phyloP scores from a whole-genome alignment of 805 yeast genomes.

The Wickerhamiella allomyrinae region DNA sequence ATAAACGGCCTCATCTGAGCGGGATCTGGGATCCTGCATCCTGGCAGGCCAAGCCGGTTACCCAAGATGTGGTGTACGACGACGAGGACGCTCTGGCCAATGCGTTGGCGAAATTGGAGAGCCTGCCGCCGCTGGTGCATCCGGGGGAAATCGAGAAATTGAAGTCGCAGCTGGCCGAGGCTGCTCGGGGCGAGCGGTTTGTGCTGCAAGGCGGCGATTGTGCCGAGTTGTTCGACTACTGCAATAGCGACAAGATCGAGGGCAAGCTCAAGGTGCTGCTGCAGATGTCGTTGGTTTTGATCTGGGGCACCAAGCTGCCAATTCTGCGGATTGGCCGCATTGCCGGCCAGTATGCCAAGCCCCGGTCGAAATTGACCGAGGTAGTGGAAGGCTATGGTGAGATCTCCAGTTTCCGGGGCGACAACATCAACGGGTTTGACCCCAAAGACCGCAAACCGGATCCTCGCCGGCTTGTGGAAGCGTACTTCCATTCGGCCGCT shows the following conservation, averaged over 20 bases:
- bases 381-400: conserved; percentile 27
- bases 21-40: conserved; percentile 28
- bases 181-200: conserved; percentile 31
- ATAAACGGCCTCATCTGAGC: conserved; percentile 8
- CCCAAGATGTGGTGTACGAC: conserved; percentile 31
- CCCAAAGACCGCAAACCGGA: conserved; percentile 28
- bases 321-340: conserved; percentile 30
- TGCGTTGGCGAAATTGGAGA: conserved; percentile 29
- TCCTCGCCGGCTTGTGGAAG: conserved; percentile 28
- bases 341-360: conserved; percentile 34
- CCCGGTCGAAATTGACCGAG: conserved; percentile 31
- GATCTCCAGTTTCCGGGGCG: conserved; percentile 31
- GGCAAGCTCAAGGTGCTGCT: conserved; percentile 29
- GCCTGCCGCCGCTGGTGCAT: conserved; percentile 30
- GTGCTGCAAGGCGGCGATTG: conserved; percentile 33
- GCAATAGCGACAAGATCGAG: conserved; percentile 28
- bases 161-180: conserved; percentile 25
- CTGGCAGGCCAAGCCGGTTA: conserved; percentile 31
- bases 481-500: conserved; percentile 34
- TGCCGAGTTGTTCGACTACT: conserved; percentile 32
- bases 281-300: conserved; percentile 31
- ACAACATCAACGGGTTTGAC: conserved; percentile 31
- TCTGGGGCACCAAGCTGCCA: conserved; percentile 31
- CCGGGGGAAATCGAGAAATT: conserved; percentile 27
- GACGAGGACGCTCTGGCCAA: conserved; percentile 26